Conservation (phyloP, 495 filamentous ascomycete genomes). For the Penicillium cosmopolitanum region DNA sequence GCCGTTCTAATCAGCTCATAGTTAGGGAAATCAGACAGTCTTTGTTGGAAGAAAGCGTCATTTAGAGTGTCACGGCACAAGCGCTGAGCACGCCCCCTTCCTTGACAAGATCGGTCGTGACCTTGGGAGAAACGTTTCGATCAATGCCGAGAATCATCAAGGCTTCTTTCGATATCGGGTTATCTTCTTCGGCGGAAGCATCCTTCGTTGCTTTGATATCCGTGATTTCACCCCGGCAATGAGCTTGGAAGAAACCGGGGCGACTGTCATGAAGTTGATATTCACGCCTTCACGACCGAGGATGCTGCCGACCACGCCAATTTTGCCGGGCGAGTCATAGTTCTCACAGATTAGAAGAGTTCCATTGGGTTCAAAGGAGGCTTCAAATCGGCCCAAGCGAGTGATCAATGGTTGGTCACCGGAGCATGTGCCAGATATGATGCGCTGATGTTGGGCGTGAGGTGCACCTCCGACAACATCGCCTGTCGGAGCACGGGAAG, state of each 20-base stretch:
- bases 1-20: background rate
- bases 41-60: background rate
- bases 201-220: constrained; percentile 14
- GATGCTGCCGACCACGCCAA: constrained; percentile 67
- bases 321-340: constrained; percentile 73
- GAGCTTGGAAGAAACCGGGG: constrained; percentile 40
- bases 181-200: background rate
- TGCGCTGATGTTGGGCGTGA: constrained; percentile 42
- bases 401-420: constrained; percentile 63
- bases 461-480: constrained; percentile 7
- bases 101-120: constrained; percentile 55
- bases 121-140: constrained; percentile 55
- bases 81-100: constrained; percentile 66
- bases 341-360: constrained; percentile 69
- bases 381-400: constrained; percentile 64
- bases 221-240: constrained; percentile 12
- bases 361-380: constrained; percentile 65
- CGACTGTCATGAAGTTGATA: constrained; percentile 73
- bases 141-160: constrained; percentile 75
- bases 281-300: constrained; percentile 68
- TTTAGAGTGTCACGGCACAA: constrained; percentile 54
- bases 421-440: constrained; percentile 68
- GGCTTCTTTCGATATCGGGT: constrained; percentile 54
- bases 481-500: constrained; percentile 19
- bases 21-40: background rate